phyloP scores from a whole-genome alignment of 202 grass and related monocot species.

The Carex sylvatica region DNA sequence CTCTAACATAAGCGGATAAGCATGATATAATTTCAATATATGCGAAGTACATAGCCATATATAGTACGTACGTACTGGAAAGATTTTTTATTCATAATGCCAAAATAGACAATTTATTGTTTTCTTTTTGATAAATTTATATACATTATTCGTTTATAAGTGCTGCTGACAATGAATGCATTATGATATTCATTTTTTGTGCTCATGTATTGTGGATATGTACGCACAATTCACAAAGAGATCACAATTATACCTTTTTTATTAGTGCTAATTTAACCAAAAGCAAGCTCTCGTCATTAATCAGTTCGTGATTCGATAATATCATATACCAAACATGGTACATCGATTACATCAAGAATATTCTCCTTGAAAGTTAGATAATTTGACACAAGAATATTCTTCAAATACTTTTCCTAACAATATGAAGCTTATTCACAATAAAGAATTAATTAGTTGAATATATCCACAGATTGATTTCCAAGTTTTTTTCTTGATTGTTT shows the following conservation, averaged over 20 bases:
- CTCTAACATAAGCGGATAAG: neutral
- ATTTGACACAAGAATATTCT: slow-evolving; percentile 5
- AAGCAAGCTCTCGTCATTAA: neutral
- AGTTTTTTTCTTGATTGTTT: neutral
- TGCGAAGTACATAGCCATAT: neutral
- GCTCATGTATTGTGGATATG: neutral
- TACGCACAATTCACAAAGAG: neutral
- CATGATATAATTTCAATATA: neutral
- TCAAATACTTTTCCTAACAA: neutral
- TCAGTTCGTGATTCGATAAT: neutral
- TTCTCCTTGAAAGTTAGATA: neutral
- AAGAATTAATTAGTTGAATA: neutral
- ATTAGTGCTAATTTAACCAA: slow-evolving; percentile 1
- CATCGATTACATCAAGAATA: slow-evolving; percentile 16
- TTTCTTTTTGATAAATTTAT: neutral
- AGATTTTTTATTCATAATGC: neutral
- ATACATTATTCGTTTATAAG: neutral
- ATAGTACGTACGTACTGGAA: neutral
- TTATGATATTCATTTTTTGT: neutral
- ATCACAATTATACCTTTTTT: neutral
- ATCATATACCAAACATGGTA: slow-evolving; percentile 9
- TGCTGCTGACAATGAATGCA: slow-evolving; percentile 20
- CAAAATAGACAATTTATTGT: neutral
- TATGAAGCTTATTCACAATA: neutral
- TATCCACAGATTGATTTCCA: neutral